Evolutionary conservation across 306 rosid genomes (phyloP), one percentile per base, ranked within the genome.

Genomic region (Sphenostylis stenocarpa): DNA sequence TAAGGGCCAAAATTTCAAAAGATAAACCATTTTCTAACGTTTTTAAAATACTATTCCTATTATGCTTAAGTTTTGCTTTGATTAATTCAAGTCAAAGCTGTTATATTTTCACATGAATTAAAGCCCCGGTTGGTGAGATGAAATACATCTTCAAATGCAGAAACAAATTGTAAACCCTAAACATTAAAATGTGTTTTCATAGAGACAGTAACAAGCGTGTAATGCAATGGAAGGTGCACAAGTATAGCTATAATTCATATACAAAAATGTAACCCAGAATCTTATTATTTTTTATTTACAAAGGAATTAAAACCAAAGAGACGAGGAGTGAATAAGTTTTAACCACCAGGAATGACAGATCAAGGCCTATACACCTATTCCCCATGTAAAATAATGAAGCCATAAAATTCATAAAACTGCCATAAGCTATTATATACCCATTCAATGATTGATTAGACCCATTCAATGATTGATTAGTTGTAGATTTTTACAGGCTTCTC

Each of bases 401-500:
- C 14, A 60, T 12, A 75, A 26, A 29, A 31, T 20, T 38, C 6
- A 65, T 44, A 56, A 73, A 34, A 34, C 39, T 47, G 17, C 61
- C 71, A 53, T 5, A 24, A 21, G 5, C 12, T 3, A 53, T 33
- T 36, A 60, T 68, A 15, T 29, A 61, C 56, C 15, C 34, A 14
- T 39, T 38, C 67, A 41, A 33, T 1, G 45, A 39, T 10, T 39
- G 15, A 41, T 83, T 89, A 93, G 76, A 61, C 56, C 15, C 34
- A 14, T 39, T 38, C 67, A 41, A 33, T 1, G 45, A 39, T 10
- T 39, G 15, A 41, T 83, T 89, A 93, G 76, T 91, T 86, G 86
- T 85, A 89, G 79, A 91, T 93, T 85, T 86, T 89, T 51, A 93
- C 94, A 8, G 98, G 86, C 84, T 89, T 93, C 90, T 93, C 98